A percentile compares a stretch with the other conserved stretches of the same genome.
Evolutionary conservation across 495 filamentous ascomycete genomes (phyloP).

Genomic region (Penicillium antarcticum): DNA sequence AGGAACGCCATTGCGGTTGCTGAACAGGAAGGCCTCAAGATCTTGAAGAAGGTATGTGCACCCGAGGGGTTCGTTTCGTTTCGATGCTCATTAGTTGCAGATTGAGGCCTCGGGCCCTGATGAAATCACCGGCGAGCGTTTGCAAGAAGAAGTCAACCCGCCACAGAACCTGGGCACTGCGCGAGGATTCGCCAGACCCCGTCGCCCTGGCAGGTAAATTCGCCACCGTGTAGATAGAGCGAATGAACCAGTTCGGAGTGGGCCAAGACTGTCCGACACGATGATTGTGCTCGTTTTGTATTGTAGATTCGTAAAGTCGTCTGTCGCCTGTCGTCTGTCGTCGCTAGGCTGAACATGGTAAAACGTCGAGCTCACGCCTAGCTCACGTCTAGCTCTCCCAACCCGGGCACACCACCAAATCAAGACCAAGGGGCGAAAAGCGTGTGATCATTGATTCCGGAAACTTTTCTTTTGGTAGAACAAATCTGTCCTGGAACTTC

Average conservation of each 20-base stretch:
- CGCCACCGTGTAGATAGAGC: constrained; percentile 4
- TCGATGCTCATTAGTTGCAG: constrained; percentile 28
- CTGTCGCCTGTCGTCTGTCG: constrained; percentile 3
- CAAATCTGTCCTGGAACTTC: constrained; percentile 91
- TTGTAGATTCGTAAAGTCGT: background rate
- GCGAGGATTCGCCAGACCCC: constrained; percentile 81
- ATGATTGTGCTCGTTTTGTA: background rate
- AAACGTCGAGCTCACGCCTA: background rate
- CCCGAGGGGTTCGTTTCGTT: background rate
- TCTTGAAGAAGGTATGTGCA: constrained; percentile 66
- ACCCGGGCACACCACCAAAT: constrained; percentile 11
- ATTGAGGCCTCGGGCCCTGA: constrained; percentile 66
- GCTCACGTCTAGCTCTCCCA: constrained; percentile 6
- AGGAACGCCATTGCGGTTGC: constrained; percentile 66
- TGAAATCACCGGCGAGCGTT: constrained; percentile 69
- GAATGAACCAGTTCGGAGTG: constrained; percentile 2
- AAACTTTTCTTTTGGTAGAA: constrained; percentile 82
- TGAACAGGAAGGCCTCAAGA: constrained; percentile 64
- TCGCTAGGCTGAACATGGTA: constrained; percentile 2
- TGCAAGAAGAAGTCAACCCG: constrained; percentile 76
- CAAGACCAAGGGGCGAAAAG: constrained; percentile 5
- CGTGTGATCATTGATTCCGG: constrained; percentile 56
- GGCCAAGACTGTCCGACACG: constrained; percentile 7
- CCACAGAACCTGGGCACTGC: constrained; percentile 58
- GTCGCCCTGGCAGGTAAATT: constrained; percentile 67